Evolutionary conservation across 2,329 filamentous ascomycete species (phyloP), one percentile per base, ranked within the genome.

Genomic region (Stagonosporopsis cucurbitacearum): DNA sequence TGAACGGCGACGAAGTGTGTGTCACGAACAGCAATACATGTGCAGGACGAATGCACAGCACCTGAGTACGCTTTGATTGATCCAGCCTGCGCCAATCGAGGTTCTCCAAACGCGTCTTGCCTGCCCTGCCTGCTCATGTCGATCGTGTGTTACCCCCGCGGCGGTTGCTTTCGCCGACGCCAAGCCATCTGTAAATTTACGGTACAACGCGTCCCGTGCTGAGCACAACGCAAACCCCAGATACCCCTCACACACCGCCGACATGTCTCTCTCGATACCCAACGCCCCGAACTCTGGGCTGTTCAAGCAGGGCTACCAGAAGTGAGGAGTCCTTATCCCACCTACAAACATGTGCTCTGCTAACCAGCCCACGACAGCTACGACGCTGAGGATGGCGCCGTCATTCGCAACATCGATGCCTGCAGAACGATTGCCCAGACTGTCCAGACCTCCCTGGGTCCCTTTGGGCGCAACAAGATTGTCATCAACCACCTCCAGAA

Each of bases 401-500:
- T 99, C 66, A 85, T 98, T 65, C 92, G 95, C 75, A 99, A 99
- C 79, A 98, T 99, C 80, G 96, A 99, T 75, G 95, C 96, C 76
- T 99, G 95, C 82, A 87, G 93, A 64, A 91, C 95, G 66, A 98
- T 99, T 78, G 88, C 95, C 56, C 91, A 90, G 71, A 99, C 95
- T 48, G 95, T 99, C 45, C 92, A 96, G 82, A 98, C 95, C 54
- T 98, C 95, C 41, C 86, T 99, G 32, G 96, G 95, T 48, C 95
- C 95, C 58, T 97, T 96, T 79, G 95, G 95, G 73, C 91, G 95
- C 79, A 99, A 99, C 84, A 99, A 99, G 83, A 93, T 99, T 75
- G 92, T 99, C 81, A 98, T 99, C 84, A 99, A 99, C 84, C 96
- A 99, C 81, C 85, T 99, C 62, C 92, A 96, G 79, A 99, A 99